Conservation (phyloP, 495 filamentous ascomycete species). For the Elaphomyces granulatus region DNA sequence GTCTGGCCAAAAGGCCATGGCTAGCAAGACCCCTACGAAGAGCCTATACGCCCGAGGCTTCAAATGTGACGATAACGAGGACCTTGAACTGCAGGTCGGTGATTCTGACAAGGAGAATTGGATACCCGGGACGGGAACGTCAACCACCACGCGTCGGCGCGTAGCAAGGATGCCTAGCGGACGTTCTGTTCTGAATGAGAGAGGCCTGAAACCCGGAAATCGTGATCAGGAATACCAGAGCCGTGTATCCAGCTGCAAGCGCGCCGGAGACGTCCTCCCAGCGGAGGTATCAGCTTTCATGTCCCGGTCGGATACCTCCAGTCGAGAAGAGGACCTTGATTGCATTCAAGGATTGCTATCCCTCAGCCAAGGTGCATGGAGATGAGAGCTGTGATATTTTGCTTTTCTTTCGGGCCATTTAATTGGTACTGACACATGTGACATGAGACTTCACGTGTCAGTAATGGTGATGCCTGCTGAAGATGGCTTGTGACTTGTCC, state of each 20-base stretch:
- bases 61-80: constrained; percentile 14
- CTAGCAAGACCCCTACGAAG: constrained; percentile 11
- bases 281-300: constrained; percentile 58
- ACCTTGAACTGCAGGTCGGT: constrained; percentile 33
- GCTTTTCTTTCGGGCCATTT: no score
- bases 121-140: constrained; percentile 41
- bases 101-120: constrained; percentile 96
- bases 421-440: no score
- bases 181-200: neutral
- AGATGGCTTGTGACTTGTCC: no score
- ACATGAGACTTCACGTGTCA: no score
- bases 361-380: constrained; percentile 53
- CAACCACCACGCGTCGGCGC: no score
- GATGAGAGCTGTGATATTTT: no score
- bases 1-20: constrained; percentile 14
- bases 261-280: no score
- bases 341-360: constrained; percentile 66
- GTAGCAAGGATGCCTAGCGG: neutral
- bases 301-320: constrained; percentile 42
- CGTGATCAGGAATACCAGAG: constrained; percentile 3
- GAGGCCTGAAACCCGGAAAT: neutral
- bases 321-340: constrained; percentile 55
- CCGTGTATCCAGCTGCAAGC: constrained; percentile 18
- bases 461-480: no score
- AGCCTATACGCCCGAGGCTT: constrained; percentile 14